Conservation (phyloP, 2,329 filamentous ascomycete species). For the Fusarium cicatricum region DNA sequence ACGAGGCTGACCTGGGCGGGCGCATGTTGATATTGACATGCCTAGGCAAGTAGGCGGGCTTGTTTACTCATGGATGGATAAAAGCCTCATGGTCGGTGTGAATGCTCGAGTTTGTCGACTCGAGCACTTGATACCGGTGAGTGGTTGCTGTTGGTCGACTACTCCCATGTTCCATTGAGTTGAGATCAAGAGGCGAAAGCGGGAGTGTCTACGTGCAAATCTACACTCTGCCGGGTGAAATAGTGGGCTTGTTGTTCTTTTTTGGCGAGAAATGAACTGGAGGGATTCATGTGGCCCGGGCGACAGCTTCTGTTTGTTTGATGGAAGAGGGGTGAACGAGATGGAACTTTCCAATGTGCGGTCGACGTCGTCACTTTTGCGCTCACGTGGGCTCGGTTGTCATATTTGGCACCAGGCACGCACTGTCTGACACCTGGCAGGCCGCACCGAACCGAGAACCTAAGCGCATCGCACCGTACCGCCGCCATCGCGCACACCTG, state of each 20-base stretch:
- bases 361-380: conserved; percentile 23
- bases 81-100: no score
- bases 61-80: no score
- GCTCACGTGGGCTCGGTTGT: conserved; percentile 30
- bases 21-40: neutral
- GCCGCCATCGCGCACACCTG: conserved; percentile 16
- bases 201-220: conserved; percentile 11
- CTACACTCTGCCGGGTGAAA: conserved; percentile 5
- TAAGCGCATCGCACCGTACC: conserved; percentile 1
- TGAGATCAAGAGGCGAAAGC: neutral
- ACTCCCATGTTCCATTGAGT: neutral
- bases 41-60: no score
- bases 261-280: conserved; percentile 15
- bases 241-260: conserved; percentile 2
- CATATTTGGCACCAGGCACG: conserved; percentile 12
- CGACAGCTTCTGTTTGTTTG: conserved; percentile 26
- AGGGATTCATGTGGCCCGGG: conserved; percentile 22
- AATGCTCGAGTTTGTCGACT: no score
- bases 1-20: conserved; percentile 24
- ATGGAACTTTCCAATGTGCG: conserved; percentile 22
- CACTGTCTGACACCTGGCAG: conserved; percentile 3
- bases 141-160: neutral
- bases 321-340: conserved; percentile 36
- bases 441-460: conserved; percentile 6
- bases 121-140: neutral